These are phyloP conservation scores for Cordyceps pruinosa DNA, from an alignment of 2,329 filamentous ascomycete genomes.

Conservation along the genomic window DNA sequence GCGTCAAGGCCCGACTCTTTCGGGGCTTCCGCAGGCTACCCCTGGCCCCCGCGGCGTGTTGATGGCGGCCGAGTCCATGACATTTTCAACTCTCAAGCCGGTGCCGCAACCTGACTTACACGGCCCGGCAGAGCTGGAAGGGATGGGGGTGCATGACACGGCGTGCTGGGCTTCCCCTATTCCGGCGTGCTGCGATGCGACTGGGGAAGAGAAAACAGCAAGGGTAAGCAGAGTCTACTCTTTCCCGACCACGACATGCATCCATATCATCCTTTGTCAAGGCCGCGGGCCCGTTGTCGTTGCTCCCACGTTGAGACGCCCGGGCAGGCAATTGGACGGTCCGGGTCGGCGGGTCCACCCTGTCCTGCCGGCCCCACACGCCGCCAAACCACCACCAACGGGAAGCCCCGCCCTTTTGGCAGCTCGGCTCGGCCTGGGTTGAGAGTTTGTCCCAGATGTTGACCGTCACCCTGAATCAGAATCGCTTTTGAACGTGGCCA, in stretches of 20 bases:
- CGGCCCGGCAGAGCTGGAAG: too few relatives aligned
- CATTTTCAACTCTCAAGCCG: background rate
- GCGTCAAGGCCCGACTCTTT: background rate
- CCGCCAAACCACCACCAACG: background rate
- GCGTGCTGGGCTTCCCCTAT: background rate
- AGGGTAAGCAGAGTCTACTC: background rate
- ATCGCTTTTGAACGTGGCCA: background rate
- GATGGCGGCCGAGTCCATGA: background rate
- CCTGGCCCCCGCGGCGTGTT: background rate
- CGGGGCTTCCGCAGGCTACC: background rate
- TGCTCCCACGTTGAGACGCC: conserved; percentile 4
- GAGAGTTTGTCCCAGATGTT: background rate
- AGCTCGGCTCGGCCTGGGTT: background rate
- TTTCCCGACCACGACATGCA: too few relatives aligned
- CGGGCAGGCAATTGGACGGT: conserved; percentile 7
- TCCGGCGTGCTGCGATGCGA: background rate
- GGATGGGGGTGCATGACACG: background rate
- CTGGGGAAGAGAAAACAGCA: background rate
- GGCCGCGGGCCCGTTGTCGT: background rate
- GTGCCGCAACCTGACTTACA: background rate
- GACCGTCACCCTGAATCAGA: background rate
- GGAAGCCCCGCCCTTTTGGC: background rate
- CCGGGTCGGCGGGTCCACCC: background rate
- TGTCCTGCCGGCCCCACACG: conserved; percentile 3
- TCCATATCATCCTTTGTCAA: too few relatives aligned